Evolutionary conservation across 2,329 filamentous ascomycete species (phyloP).

Genomic region (Fusarium sp.): DNA sequence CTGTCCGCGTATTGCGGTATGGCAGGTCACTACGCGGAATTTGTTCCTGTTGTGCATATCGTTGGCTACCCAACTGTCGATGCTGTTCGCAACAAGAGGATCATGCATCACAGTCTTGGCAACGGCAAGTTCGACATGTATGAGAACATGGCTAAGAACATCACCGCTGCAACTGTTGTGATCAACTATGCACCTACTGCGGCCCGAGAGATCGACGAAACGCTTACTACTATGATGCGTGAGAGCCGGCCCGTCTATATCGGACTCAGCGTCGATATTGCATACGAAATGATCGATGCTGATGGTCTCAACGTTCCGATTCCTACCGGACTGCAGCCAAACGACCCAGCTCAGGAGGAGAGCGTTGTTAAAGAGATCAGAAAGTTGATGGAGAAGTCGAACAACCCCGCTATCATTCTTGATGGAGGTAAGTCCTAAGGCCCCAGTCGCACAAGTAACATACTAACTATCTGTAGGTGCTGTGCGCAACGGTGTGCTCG

Average conservation of each 20-base stretch:
- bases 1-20: background rate
- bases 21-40: background rate
- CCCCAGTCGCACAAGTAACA: no score
- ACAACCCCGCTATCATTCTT: background rate
- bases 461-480: background rate
- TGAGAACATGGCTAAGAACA: background rate
- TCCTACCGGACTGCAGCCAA: background rate
- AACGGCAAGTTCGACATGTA: background rate
- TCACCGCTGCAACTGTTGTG: background rate
- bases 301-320: background rate
- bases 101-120: constrained; percentile 2
- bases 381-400: background rate
- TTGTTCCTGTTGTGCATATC: background rate
- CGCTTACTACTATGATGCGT: background rate
- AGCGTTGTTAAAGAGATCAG: background rate
- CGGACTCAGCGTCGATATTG: background rate
- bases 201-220: background rate
- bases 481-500: background rate
- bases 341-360: background rate
- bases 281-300: background rate
- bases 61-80: background rate
- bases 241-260: background rate
- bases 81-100: background rate
- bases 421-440: background rate
- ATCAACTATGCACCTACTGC: background rate